phyloP scores from a whole-genome alignment of 179 eudicot species.

The Vitellaria paradoxa region DNA sequence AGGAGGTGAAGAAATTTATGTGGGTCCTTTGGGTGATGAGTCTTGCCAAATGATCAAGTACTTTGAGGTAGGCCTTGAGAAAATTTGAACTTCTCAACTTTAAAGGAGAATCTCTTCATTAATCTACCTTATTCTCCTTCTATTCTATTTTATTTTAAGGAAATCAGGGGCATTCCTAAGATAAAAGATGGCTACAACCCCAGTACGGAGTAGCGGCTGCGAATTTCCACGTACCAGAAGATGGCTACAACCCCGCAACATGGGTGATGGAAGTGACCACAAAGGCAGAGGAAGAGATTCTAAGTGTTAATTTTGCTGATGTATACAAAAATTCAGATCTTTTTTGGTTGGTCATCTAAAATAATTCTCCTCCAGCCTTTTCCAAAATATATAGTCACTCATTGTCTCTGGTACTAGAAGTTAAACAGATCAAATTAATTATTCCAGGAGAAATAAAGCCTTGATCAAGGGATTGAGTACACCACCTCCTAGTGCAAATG shows the following conservation, averaged over 20 bases:
- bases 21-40: conserved; percentile 63
- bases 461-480: too few species aligned
- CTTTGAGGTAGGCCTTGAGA: conserved; percentile 48
- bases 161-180: conserved; percentile 44
- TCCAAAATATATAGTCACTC: neutral
- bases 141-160: conserved; percentile 21
- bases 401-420: too few species aligned
- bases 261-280: conserved; percentile 77
- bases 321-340: conserved; percentile 54
- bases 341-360: conserved; percentile 31
- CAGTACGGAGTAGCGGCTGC: too few species aligned
- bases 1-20: conserved; percentile 74
- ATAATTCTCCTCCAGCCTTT: neutral
- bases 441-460: conserved; percentile 68
- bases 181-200: conserved; percentile 61
- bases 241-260: conserved; percentile 83
- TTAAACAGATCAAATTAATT: neutral
- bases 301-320: conserved; percentile 56
- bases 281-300: conserved; percentile 44
- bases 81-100: neutral
- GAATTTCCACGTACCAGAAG: too few species aligned
- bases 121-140: neutral
- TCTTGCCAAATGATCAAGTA: conserved; percentile 56
- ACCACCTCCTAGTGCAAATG: conserved; percentile 52
- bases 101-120: neutral